phyloP scores from a whole-genome alignment of 441 rosid species.

The Erodium trifolium region DNA sequence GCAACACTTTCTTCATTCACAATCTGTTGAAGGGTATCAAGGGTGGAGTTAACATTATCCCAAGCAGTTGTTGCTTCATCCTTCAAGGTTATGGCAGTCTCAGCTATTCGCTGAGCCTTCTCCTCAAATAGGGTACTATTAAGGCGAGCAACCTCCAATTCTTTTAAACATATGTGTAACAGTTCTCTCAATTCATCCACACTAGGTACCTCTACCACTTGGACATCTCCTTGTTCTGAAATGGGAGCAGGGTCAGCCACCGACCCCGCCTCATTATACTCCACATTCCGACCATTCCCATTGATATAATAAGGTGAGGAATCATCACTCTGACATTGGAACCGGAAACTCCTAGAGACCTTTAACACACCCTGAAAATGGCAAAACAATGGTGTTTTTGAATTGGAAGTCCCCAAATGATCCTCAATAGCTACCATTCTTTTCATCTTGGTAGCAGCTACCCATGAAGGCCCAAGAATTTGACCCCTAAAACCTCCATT shows the following conservation, averaged over 20 bases:
- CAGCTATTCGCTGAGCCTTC: slow-evolving; percentile 80
- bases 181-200: slow-evolving; percentile 56
- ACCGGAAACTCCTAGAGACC: slow-evolving; percentile 28
- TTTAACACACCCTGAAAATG: slow-evolving; percentile 23
- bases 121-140: slow-evolving; percentile 84
- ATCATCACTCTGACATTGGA: slow-evolving; percentile 55
- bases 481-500: slow-evolving; percentile 29
- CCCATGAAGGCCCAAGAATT: slow-evolving; percentile 23
- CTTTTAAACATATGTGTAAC: slow-evolving; percentile 49
- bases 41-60: slow-evolving; percentile 48
- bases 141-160: slow-evolving; percentile 65
- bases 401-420: slow-evolving; percentile 7
- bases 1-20: slow-evolving; percentile 58
- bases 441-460: slow-evolving; percentile 26
- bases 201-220: slow-evolving; percentile 30
- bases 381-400: slow-evolving; percentile 22
- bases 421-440: slow-evolving; percentile 24
- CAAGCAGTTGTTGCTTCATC: slow-evolving; percentile 65
- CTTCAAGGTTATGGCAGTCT: slow-evolving; percentile 76
- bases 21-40: slow-evolving; percentile 47
- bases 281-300: slow-evolving; percentile 48
- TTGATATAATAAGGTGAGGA: slow-evolving; percentile 39
- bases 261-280: slow-evolving; percentile 28
- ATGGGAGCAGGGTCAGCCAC: slow-evolving; percentile 20
- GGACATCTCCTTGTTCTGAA: slow-evolving; percentile 34